phyloP scores from a whole-genome alignment of 768 basidiomycete species.

The Pulveroboletus sp. region DNA sequence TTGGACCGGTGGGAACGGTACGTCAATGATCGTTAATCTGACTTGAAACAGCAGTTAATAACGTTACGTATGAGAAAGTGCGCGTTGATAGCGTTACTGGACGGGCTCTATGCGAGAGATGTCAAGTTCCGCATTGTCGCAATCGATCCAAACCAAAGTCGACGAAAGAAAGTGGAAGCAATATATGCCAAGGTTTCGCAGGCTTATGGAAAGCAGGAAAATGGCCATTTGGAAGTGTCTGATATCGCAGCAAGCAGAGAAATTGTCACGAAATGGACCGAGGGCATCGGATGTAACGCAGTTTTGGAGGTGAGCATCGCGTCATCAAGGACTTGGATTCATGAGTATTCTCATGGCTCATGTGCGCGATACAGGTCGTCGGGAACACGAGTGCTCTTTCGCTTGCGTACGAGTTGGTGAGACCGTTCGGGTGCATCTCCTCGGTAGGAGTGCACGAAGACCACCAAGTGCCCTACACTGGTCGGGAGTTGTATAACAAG shows the following conservation, averaged over 20 bases:
- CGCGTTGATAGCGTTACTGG: conserved; percentile 57
- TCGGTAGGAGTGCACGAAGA: conserved; percentile 71
- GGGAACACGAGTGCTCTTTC: conserved; percentile 60
- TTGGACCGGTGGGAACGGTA: conserved; percentile 76
- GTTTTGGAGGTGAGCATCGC: conserved; percentile 55
- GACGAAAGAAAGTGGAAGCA: conserved; percentile 56
- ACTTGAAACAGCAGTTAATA: background rate
- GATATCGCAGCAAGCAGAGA: conserved; percentile 49
- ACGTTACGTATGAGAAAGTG: conserved; percentile 37
- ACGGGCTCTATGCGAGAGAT: conserved; percentile 45
- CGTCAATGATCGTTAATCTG: conserved; percentile 8
- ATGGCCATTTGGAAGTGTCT: conserved; percentile 46
- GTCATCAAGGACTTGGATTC: background rate
- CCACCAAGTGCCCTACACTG: conserved; percentile 50
- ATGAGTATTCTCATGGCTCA: background rate
- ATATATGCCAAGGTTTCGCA: conserved; percentile 51
- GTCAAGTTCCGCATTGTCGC: conserved; percentile 54
- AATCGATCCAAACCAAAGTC: conserved; percentile 53
- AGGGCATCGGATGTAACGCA: conserved; percentile 54
- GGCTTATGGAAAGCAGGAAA: conserved; percentile 23
- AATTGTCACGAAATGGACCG: conserved; percentile 48
- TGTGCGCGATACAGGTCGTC: conserved; percentile 46
- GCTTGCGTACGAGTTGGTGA: conserved; percentile 65
- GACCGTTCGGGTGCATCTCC: conserved; percentile 68
- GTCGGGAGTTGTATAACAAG: conserved; percentile 61